Conservation (phyloP, 371 early-diverging fungal genomes). For the Blastocladiella emersonii region DNA sequence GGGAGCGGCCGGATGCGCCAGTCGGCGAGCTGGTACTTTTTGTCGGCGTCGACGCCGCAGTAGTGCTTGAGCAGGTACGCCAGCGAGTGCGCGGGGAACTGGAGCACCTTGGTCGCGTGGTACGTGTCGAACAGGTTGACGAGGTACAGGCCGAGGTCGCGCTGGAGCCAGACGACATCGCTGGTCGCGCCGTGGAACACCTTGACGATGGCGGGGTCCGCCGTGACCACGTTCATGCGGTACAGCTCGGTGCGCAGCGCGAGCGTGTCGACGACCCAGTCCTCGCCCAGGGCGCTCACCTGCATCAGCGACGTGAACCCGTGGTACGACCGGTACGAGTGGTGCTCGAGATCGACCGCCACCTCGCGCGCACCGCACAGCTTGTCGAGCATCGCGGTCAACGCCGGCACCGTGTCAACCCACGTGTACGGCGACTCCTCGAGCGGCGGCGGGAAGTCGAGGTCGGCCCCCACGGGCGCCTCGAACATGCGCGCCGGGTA, state of each 20-base stretch:
- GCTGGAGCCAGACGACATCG: constrained; percentile 95
- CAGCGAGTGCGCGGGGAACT: constrained; percentile 56
- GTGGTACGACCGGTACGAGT: constrained; percentile 82
- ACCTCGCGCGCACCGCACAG: constrained; percentile 51
- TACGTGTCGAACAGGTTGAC: constrained; percentile 94
- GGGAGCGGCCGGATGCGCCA: constrained; percentile 91
- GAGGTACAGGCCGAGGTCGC: constrained; percentile 90
- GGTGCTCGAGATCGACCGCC: constrained; percentile 92
- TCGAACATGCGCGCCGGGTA: constrained; percentile 59
- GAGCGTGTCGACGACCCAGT: constrained; percentile 83
- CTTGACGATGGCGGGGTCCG: constrained; percentile 78
- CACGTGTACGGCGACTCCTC: constrained; percentile 45
- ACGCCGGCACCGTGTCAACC: constrained; percentile 54
- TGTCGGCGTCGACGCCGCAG: constrained; percentile 71
- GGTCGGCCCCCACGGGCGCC: constrained; percentile 9
- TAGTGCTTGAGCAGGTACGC: constrained; percentile 67
- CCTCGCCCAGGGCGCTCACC: constrained; percentile 72
- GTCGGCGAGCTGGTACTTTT: constrained; percentile 89
- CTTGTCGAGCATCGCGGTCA: constrained; percentile 42
- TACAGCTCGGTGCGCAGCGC: constrained; percentile 61
- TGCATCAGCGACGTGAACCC: constrained; percentile 94
- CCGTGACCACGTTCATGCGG: constrained; percentile 63
- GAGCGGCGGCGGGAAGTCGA: constrained; percentile 30
- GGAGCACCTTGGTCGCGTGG: constrained; percentile 72
- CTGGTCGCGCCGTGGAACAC: constrained; percentile 85